Evolutionary conservation across 83 land plant species (phyloP).

Genomic region (Larix sibirica): DNA sequence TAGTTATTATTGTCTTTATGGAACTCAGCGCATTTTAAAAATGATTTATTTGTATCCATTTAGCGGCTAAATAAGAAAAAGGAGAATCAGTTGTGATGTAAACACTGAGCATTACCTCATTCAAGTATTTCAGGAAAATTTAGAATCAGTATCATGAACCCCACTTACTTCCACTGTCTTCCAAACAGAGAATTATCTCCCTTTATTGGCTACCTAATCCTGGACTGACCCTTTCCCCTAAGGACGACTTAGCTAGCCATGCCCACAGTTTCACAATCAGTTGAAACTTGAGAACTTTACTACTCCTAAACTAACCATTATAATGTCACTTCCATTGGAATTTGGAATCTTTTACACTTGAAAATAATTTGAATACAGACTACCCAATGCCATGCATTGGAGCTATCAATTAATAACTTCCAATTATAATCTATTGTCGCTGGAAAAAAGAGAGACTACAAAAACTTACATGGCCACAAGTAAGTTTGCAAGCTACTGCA

Average conservation of each 20-base stretch:
- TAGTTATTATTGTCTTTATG: no score
- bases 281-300: not conserved
- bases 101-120: no score
- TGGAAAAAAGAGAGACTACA: not conserved
- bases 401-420: not conserved
- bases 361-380: not conserved
- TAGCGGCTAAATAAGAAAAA: no score
- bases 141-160: not conserved
- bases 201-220: not conserved
- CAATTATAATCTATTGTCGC: not conserved
- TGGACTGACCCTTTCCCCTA: not conserved
- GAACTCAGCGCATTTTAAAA: no score
- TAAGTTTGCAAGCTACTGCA: conserved; percentile 94
- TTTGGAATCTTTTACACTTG: not conserved
- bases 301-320: not conserved
- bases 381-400: not conserved
- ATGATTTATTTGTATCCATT: no score
- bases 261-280: not conserved
- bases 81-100: no score
- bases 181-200: no score
- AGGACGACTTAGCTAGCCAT: not conserved
- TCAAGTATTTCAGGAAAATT: no score
- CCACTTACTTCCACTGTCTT: not conserved
- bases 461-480: conserved; percentile 86
- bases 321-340: not conserved